Percentiles rank a stretch among this genome's conserved stretches.
Evolutionary conservation across 1,284 basidiomycete species (phyloP).

Genomic region (Thecaphora thlaspeos): DNA sequence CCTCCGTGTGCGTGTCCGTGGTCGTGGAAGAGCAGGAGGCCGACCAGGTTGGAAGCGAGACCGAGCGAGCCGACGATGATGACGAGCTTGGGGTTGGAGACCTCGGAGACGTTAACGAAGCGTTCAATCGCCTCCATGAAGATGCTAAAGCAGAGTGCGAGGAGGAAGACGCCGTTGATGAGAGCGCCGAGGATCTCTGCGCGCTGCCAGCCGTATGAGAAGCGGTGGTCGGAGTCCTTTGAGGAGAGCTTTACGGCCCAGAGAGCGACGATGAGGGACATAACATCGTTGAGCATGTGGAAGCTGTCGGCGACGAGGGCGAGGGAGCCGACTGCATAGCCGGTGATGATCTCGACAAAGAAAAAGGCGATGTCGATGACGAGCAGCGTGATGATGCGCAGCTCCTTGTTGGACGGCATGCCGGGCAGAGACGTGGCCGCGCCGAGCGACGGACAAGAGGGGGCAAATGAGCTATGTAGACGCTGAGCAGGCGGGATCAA

Average conservation of each 20-base stretch:
- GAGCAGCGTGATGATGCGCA: slow-evolving; percentile 67
- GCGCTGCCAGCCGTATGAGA: slow-evolving; percentile 94
- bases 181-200: slow-evolving; percentile 85
- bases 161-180: slow-evolving; percentile 92
- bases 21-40: slow-evolving; percentile 89
- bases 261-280: slow-evolving; percentile 89
- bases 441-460: too few relatives aligned
- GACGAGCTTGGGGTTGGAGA: slow-evolving; percentile 79
- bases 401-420: slow-evolving; percentile 41
- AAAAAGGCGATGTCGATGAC: slow-evolving; percentile 87
- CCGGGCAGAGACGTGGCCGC: too few relatives aligned
- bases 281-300: slow-evolving; percentile 82
- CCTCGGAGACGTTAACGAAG: slow-evolving; percentile 74
- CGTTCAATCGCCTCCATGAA: slow-evolving; percentile 87
- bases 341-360: slow-evolving; percentile 80
- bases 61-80: slow-evolving; percentile 88
- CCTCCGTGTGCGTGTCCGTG: slow-evolving; percentile 50
- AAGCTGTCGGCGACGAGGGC: slow-evolving; percentile 95
- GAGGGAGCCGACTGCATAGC: slow-evolving; percentile 89
- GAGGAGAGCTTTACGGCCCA: slow-evolving; percentile 77
- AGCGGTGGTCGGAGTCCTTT: slow-evolving; percentile 64
- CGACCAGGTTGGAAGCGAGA: slow-evolving; percentile 85
- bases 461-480: too few relatives aligned
- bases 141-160: slow-evolving; percentile 94
- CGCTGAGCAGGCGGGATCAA: too few relatives aligned